A percentile compares a stretch with the other conserved stretches of the same genome.
Evolutionary conservation across 2,329 filamentous ascomycete species (phyloP).

Genomic region (Alternaria conjuncta): DNA sequence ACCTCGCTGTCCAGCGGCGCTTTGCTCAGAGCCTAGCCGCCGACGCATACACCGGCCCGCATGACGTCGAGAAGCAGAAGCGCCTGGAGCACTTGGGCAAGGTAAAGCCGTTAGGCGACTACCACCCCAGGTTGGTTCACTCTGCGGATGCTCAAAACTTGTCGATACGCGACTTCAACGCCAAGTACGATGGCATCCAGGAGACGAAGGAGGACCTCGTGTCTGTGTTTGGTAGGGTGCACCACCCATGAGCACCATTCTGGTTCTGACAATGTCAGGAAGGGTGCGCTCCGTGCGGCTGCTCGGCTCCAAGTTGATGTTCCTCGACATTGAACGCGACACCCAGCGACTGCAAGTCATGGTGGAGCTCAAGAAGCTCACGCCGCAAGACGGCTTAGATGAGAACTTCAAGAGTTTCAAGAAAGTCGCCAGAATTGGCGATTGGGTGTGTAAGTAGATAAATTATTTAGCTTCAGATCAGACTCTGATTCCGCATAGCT

Average conservation of each 20-base stretch:
- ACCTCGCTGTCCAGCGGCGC: constrained; percentile 51
- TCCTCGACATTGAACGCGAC: constrained; percentile 80
- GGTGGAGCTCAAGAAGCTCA: constrained; percentile 67
- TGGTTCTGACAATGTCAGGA: constrained; percentile 59
- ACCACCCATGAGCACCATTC: neutral
- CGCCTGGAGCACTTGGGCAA: constrained; percentile 62
- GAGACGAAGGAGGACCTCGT: constrained; percentile 38
- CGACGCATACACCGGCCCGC: constrained; percentile 36
- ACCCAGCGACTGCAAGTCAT: constrained; percentile 77
- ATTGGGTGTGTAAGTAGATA: constrained; percentile 74
- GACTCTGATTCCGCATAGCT: constrained; percentile 51
- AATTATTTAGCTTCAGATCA: constrained; percentile 3
- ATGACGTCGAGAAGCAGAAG: constrained; percentile 57
- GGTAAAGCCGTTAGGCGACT: constrained; percentile 56
- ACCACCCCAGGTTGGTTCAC: constrained; percentile 60
- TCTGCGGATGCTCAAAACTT: constrained; percentile 22
- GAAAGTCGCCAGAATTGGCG: constrained; percentile 76
- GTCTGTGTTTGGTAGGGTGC: constrained; percentile 44
- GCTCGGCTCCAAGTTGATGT: constrained; percentile 79
- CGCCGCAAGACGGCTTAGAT: constrained; percentile 41
- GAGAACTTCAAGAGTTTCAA: constrained; percentile 66
- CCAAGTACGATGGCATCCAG: constrained; percentile 36
- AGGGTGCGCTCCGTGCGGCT: constrained; percentile 75
- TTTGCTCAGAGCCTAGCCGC: constrained; percentile 27
- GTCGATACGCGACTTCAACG: constrained; percentile 38